Evolutionary conservation across 352 stramenopile species (phyloP).

Genomic region (Phytophthora sp.): DNA sequence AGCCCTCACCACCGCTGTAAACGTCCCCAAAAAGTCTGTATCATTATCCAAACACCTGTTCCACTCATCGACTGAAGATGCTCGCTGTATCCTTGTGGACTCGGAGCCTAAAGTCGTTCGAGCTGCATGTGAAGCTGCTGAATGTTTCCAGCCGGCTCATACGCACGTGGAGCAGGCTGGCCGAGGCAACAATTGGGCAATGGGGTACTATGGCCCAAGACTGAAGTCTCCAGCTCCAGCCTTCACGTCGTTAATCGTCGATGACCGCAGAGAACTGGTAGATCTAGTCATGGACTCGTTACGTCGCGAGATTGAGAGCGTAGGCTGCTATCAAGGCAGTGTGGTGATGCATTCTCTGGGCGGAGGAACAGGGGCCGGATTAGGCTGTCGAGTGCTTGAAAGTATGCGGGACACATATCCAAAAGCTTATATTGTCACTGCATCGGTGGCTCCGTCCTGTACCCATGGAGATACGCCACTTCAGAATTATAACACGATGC

Average conservation of each 20-base stretch:
- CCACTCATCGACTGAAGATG: constrained; percentile 44
- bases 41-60: constrained; percentile 54
- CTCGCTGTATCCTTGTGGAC: constrained; percentile 80
- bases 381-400: constrained; percentile 86
- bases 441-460: constrained; percentile 73
- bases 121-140: constrained; percentile 28
- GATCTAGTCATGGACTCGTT: constrained; percentile 80
- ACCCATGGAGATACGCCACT: constrained; percentile 72
- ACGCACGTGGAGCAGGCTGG: constrained; percentile 70
- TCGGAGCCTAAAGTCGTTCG: constrained; percentile 79
- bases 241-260: constrained; percentile 42
- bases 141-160: constrained; percentile 48
- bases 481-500: constrained; percentile 88
- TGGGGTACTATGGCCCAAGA: constrained; percentile 69
- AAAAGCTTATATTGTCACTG: constrained; percentile 65
- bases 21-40: constrained; percentile 4
- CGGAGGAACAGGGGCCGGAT: constrained; percentile 79
- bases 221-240: constrained; percentile 18
- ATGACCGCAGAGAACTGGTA: constrained; percentile 56
- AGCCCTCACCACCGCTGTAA: background rate
- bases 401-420: constrained; percentile 82
- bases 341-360: constrained; percentile 84
- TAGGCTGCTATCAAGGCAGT: constrained; percentile 74
- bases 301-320: constrained; percentile 67
- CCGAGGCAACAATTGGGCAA: constrained; percentile 91